A percentile compares a stretch with the other conserved stretches of the same genome.
Evolutionary conservation across 176 grass and related monocot genomes (phyloP).

Genomic region (Ananas comosus): DNA sequence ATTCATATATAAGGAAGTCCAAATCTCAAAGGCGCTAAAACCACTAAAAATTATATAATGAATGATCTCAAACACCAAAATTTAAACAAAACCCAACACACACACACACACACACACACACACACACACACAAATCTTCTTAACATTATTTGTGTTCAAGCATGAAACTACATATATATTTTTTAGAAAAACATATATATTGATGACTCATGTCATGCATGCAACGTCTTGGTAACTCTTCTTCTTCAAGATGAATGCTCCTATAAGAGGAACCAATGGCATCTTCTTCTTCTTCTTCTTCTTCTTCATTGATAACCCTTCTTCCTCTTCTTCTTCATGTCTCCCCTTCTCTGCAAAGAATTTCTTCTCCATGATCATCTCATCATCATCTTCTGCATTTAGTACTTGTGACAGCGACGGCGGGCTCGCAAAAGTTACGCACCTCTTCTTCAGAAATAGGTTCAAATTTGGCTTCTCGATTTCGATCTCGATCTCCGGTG

Average conservation of each 20-base stretch:
- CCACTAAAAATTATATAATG: too few species aligned
- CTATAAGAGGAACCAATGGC: background rate
- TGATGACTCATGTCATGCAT: background rate
- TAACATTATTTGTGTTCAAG: too few species aligned
- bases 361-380: background rate
- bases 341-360: background rate
- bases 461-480: slow-evolving; percentile 6
- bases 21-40: too few species aligned
- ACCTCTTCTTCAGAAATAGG: slow-evolving; percentile 16
- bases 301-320: background rate
- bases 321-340: background rate
- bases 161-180: too few species aligned
- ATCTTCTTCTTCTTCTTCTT: background rate
- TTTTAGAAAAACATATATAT: too few species aligned
- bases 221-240: background rate
- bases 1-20: too few species aligned
- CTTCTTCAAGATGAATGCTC: background rate
- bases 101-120: too few species aligned
- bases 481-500: slow-evolving; percentile 2
- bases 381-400: background rate
- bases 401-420: background rate
- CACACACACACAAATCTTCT: too few species aligned
- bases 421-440: background rate
- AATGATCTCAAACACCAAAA: too few species aligned
- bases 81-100: too few species aligned